phyloP scores from a whole-genome alignment of 2,329 filamentous ascomycete species.

The Pestalotiopsis sp. region DNA sequence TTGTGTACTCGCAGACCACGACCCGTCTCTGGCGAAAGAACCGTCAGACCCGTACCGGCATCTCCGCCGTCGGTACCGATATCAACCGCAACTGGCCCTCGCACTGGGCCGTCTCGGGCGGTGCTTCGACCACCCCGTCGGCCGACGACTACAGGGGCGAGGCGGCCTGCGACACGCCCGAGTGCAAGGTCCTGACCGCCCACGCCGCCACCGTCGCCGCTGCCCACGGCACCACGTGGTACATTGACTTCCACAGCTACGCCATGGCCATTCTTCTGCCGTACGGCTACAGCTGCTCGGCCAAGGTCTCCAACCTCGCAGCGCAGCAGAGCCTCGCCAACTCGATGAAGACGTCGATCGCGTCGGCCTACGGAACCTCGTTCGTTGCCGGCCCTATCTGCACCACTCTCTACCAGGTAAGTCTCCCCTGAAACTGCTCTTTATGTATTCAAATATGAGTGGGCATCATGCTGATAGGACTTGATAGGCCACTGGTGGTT shows the following conservation, averaged over 20 bases:
- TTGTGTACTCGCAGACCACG: constrained; percentile 52
- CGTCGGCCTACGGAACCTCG: constrained; percentile 33
- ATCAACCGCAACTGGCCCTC: constrained; percentile 58
- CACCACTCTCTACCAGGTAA: constrained; percentile 36
- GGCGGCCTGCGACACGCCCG: constrained; percentile 45
- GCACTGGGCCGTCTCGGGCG: constrained; percentile 45
- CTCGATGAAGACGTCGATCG: constrained; percentile 31
- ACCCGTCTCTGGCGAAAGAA: constrained; percentile 59
- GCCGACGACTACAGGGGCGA: constrained; percentile 46
- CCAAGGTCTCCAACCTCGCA: constrained; percentile 42
- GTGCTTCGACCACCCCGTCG: constrained; percentile 48
- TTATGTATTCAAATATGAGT: neutral
- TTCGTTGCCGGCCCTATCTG: constrained; percentile 42
- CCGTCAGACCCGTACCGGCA: constrained; percentile 41
- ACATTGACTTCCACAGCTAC: constrained; percentile 59
- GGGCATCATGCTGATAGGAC: neutral
- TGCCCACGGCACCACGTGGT: constrained; percentile 52
- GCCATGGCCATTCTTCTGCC: constrained; percentile 54
- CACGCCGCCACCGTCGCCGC: constrained; percentile 46
- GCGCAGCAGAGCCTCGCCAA: constrained; percentile 45
- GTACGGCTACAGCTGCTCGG: constrained; percentile 58
- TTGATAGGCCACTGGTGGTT: constrained; percentile 4
- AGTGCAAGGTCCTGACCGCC: constrained; percentile 49
- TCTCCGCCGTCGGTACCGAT: constrained; percentile 51
- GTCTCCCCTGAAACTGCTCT: neutral